Evolutionary conservation across 2,329 filamentous ascomycete species (phyloP).

Genomic region (Fusarium setosum): DNA sequence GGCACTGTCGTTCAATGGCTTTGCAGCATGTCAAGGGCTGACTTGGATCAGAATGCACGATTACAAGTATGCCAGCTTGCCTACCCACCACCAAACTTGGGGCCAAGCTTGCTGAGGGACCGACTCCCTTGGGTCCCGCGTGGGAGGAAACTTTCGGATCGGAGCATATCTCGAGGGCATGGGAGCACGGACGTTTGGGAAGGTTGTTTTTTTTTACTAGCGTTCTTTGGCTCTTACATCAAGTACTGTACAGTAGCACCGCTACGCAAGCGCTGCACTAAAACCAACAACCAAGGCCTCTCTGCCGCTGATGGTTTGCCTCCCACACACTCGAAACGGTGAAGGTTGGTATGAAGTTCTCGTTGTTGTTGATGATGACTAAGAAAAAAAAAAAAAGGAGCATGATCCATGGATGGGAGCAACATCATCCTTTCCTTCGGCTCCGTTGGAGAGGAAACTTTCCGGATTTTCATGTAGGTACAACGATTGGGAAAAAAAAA

Average conservation of each 20-base stretch:
- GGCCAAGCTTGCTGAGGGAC: too few species aligned
- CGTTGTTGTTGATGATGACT: neutral
- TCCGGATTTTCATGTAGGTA: neutral
- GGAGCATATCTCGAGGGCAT: neutral
- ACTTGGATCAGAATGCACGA: too few species aligned
- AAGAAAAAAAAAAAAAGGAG: neutral
- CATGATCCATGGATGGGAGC: neutral
- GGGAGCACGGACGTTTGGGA: neutral
- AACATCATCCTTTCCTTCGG: neutral
- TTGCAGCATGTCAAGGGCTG: conserved; percentile 30
- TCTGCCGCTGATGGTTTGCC: too few species aligned
- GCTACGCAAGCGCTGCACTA: too few species aligned
- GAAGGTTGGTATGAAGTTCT: too few species aligned
- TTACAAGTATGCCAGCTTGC: neutral
- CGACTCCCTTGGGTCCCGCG: neutral
- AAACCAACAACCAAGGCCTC: too few species aligned
- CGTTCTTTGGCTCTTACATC: neutral
- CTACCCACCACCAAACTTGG: neutral
- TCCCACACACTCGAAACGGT: too few species aligned
- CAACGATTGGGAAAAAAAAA: neutral
- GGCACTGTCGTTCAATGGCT: conserved; percentile 17
- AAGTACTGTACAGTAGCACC: neutral
- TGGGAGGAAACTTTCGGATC: neutral
- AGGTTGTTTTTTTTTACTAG: neutral
- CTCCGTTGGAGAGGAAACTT: neutral